Base-by-base conservation (phyloP, 2,329 filamentous ascomycete species). In the Colletotrichum brevisporum region DNA sequence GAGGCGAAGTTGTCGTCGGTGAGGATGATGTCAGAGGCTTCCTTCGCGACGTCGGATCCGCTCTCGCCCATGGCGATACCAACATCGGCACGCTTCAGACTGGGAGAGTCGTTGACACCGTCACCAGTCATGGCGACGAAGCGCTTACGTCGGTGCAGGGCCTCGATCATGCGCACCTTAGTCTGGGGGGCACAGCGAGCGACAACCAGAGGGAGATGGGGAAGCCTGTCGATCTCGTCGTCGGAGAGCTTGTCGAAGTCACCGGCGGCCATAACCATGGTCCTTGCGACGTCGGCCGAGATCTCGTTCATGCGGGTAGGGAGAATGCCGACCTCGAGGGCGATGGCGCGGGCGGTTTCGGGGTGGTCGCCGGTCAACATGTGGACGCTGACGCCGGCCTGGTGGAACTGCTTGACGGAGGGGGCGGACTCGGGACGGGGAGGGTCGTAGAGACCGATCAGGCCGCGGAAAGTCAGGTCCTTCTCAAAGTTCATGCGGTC, bases 101-200 rank as follows among this genome's bases (percentile, higher is more conserved):
- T 91, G 1, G 90, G 91, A 1, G 89, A 89, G 74, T 92, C 91
- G 71, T 92, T 92, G 62, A 92, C 91, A 36, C 91, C 91, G 70
- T 93, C 91, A 64, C 90, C 91, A 13, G 90, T 92, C 90, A 92
- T 92, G 58, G 90, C 90, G 51, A 87, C 89, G 76, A 90, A 92
- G n/a, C 83, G 81, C 53, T 84, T 84, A 50, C 91, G 87, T 39
- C 91, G 84, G 75, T 91, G 90, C 9, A 92, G 84, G 15, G 90
- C 90, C 71, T 91, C 89, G 62, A 92, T 91, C 90, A 92, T 92
- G 52, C 90, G 86, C 16, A 91, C 90, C 76, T 92, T 92, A 10
- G 90, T 92, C 56, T 88, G 85, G 1, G 90, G 90, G 1, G 89
- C 88, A 74, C 90, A 92, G 21, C 90, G 86, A 58, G 90, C 90